phyloP scores from a whole-genome alignment of 345 rosid genomes.

The Bretschneidera sinensis region DNA sequence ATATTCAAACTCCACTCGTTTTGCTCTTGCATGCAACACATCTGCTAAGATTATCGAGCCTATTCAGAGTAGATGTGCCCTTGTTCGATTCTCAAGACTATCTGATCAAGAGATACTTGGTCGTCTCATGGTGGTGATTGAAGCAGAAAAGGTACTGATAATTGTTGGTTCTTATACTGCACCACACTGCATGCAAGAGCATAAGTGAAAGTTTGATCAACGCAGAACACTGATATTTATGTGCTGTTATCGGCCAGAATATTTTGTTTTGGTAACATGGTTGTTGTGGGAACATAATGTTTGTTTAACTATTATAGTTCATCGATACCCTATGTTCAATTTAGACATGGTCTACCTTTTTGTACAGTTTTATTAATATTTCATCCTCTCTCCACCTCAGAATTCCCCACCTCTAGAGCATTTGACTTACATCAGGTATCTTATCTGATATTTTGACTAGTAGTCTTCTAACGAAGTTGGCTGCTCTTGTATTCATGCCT shows the following conservation, averaged over 20 bases:
- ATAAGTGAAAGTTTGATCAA: background rate
- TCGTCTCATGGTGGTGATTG: conserved; percentile 85
- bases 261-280: too few relatives aligned
- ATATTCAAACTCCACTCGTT: conserved; percentile 87
- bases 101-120: conserved; percentile 90
- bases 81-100: conserved; percentile 88
- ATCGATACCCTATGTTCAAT: too few relatives aligned
- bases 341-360: too few relatives aligned
- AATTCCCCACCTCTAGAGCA: background rate
- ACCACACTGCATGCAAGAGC: background rate
- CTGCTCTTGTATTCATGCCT: too few relatives aligned
- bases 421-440: too few relatives aligned
- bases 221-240: too few relatives aligned
- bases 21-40: conserved; percentile 94
- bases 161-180: background rate
- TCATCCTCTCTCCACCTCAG: background rate
- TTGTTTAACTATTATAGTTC: too few relatives aligned
- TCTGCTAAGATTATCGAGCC: conserved; percentile 93
- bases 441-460: too few relatives aligned
- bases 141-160: conserved; percentile 66
- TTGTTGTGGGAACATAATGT: too few relatives aligned
- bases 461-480: too few relatives aligned
- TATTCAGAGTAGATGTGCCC: conserved; percentile 97
- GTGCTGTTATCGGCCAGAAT: too few relatives aligned
- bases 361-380: too few relatives aligned